These are phyloP conservation scores for Gossypium longicalyx DNA, from an alignment of 345 rosid genomes.

Conservation along the genomic window DNA sequence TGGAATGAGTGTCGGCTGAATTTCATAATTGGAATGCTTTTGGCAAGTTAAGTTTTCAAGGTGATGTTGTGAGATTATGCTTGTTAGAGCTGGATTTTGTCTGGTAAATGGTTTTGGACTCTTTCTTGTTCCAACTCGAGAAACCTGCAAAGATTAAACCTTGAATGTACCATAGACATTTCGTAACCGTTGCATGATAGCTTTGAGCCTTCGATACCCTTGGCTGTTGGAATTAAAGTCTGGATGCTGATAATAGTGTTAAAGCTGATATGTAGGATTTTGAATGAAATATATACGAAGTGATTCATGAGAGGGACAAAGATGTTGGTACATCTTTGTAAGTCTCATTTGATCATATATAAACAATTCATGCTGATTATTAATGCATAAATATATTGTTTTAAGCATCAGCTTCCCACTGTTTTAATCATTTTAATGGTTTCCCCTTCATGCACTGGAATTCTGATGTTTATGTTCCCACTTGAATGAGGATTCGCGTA, in stretches of 20 bases:
- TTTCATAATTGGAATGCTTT: not conserved
- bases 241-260: not conserved
- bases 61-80: conserved; percentile 1
- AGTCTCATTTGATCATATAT: no score
- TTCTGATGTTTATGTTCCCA: not conserved
- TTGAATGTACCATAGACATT: not conserved
- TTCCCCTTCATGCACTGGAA: not conserved
- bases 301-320: not conserved
- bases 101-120: not conserved
- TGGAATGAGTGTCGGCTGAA: not conserved
- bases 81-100: not conserved
- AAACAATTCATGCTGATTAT: no score
- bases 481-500: not conserved
- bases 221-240: not conserved
- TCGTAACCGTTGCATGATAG: not conserved
- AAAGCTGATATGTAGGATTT: not conserved
- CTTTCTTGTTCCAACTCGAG: not conserved
- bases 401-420: not conserved
- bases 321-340: not conserved
- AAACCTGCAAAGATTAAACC: not conserved
- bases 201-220: not conserved
- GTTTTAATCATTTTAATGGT: not conserved
- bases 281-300: not conserved
- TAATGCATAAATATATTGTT: no score
- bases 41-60: not conserved